These are phyloP conservation scores for Madurella mycetomatis DNA, from an alignment of 2,329 filamentous ascomycete species.

Conservation along the genomic window DNA sequence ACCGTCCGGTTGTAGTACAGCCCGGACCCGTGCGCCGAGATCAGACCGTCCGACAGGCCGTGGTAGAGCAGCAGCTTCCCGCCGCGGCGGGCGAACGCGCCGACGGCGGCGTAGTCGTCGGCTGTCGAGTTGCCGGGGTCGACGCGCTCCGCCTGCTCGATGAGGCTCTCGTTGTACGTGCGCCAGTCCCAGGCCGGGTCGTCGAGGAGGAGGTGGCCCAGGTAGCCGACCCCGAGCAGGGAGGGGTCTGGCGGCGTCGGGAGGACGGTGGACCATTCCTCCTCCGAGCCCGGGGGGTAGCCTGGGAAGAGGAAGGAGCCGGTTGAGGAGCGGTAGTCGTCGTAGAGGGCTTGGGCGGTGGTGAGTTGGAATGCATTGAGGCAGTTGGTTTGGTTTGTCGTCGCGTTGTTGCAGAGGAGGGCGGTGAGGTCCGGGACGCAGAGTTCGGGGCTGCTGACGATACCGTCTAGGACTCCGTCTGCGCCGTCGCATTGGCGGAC, in stretches of 20 bases:
- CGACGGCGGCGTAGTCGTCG: constrained; percentile 28
- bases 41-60: constrained; percentile 36
- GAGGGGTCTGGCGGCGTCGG: constrained; percentile 16
- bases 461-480: constrained; percentile 44
- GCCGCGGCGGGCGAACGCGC: constrained; percentile 31
- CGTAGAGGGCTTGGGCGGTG: constrained; percentile 30
- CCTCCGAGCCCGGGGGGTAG: constrained; percentile 44
- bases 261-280: constrained; percentile 23
- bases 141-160: constrained; percentile 23
- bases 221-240: constrained; percentile 27
- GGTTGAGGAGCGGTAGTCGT: constrained; percentile 25
- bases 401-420: constrained; percentile 36
- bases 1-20: constrained; percentile 33
- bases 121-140: constrained; percentile 31
- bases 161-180: constrained; percentile 27
- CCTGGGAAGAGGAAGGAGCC: constrained; percentile 28
- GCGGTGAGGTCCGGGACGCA: constrained; percentile 38
- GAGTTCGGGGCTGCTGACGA: constrained; percentile 41
- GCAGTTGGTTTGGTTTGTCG: constrained; percentile 27
- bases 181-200: constrained; percentile 30
- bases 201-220: constrained; percentile 28
- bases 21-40: constrained; percentile 31
- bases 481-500: constrained; percentile 44
- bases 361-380: constrained; percentile 38
- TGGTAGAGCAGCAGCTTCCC: constrained; percentile 42